Percentiles rank a stretch among this genome's conserved stretches.
These are phyloP conservation scores for Trichothecium roseum DNA, from an alignment of 2,329 filamentous ascomycete genomes.

Conservation along the genomic window DNA sequence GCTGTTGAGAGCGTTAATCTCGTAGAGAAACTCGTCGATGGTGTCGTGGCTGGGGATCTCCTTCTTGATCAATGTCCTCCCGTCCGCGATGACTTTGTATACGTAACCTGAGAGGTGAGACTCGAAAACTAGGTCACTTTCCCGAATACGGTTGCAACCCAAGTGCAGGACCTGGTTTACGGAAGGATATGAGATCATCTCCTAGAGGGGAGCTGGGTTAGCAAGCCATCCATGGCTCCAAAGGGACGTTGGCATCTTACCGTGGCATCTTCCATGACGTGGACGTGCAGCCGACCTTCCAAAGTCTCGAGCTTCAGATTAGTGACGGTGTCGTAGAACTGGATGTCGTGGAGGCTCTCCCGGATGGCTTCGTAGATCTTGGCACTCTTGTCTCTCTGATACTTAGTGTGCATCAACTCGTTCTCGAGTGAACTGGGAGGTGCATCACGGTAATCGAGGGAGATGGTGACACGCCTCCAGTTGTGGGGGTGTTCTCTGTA, in stretches of 20 bases:
- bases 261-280: constrained; percentile 94
- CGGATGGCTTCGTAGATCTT: constrained; percentile 92
- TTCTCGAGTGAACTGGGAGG: constrained; percentile 74
- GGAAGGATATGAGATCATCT: constrained; percentile 81
- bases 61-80: constrained; percentile 77
- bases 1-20: constrained; percentile 85
- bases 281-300: constrained; percentile 81
- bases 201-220: constrained; percentile 29
- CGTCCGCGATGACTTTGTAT: constrained; percentile 73
- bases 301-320: constrained; percentile 89
- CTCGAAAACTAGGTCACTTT: constrained; percentile 72
- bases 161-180: constrained; percentile 66
- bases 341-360: constrained; percentile 83
- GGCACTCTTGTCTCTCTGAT: constrained; percentile 83
- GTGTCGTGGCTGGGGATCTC: constrained; percentile 95
- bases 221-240: neutral
- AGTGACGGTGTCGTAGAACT: constrained; percentile 92
- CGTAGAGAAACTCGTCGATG: constrained; percentile 93
- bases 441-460: constrained; percentile 80
- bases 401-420: constrained; percentile 66
- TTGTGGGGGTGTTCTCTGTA: constrained; percentile 70
- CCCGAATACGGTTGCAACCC: constrained; percentile 51
- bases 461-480: constrained; percentile 86
- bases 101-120: constrained; percentile 95
- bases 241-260: constrained; percentile 26